Percentiles rank a stretch among this genome's conserved stretches.
These are phyloP conservation scores for Cyclostephanos tholiformis DNA, from an alignment of 108 stramenopile species.

Conservation along the genomic window DNA sequence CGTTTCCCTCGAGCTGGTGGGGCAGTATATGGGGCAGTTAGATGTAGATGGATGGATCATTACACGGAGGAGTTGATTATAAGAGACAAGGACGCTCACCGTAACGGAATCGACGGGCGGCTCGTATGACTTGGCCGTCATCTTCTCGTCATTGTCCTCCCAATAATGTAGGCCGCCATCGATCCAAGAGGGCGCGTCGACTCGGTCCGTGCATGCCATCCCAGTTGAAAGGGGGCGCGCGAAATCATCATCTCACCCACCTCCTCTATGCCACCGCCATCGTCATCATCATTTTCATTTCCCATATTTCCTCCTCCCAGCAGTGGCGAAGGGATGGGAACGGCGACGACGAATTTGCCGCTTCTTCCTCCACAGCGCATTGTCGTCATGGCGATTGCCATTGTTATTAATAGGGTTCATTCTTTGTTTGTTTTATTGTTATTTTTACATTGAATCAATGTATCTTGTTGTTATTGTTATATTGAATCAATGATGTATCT, in stretches of 20 bases:
- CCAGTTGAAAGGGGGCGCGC: background rate
- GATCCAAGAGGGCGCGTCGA: background rate
- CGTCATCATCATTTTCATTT: background rate
- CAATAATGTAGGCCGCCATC: background rate
- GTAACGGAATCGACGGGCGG: background rate
- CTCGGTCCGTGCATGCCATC: background rate
- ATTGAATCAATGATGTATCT: too few relatives aligned
- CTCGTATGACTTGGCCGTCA: background rate
- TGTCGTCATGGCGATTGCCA: too few relatives aligned
- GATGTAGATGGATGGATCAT: too few relatives aligned
- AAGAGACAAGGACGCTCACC: background rate
- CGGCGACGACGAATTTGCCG: too few relatives aligned
- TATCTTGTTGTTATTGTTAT: too few relatives aligned
- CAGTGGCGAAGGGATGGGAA: too few relatives aligned
- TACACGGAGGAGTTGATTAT: background rate
- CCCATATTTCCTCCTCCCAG: too few relatives aligned
- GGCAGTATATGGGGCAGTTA: background rate
- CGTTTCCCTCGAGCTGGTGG: slow-evolving; percentile 4
- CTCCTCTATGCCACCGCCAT: background rate
- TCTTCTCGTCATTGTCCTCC: slow-evolving; percentile 3
- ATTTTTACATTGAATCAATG: too few relatives aligned
- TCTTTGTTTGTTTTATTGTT: too few relatives aligned
- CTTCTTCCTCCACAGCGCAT: too few relatives aligned
- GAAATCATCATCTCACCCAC: slow-evolving; percentile 33
- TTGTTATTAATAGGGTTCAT: too few relatives aligned